Conservation (phyloP, 169 alveolate genomes). For the Plasmodium cynomolgi region DNA sequence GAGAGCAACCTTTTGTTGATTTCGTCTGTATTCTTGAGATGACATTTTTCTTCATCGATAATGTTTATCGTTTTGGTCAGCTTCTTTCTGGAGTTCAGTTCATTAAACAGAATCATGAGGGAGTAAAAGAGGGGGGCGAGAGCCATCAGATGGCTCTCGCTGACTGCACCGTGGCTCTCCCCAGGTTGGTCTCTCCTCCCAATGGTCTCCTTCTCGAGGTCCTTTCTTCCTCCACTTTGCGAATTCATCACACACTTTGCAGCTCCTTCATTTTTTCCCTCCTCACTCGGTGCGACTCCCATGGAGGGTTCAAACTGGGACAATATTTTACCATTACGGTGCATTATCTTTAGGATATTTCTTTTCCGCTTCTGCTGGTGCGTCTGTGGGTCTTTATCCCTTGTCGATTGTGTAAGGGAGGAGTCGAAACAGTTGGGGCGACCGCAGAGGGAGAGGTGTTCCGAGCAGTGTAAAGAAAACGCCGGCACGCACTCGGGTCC, state of each 20-base stretch:
- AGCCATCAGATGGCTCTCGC: background rate
- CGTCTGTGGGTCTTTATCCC: no score
- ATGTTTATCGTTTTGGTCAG: slow-evolving; percentile 57
- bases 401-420: background rate
- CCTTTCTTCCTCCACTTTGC: background rate
- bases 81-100: slow-evolving; percentile 55
- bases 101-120: slow-evolving; percentile 59
- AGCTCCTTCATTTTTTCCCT: background rate
- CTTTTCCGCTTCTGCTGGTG: background rate
- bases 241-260: background rate
- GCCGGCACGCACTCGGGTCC: background rate
- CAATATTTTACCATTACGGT: slow-evolving; percentile 26
- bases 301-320: background rate
- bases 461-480: background rate
- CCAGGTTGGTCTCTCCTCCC: background rate
- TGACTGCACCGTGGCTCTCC: background rate
- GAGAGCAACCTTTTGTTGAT: slow-evolving; percentile 71
- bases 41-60: slow-evolving; percentile 48
- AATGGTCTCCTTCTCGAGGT: background rate
- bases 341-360: background rate
- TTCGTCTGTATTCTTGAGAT: slow-evolving; percentile 65
- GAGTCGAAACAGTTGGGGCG: background rate
- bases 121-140: slow-evolving; percentile 58
- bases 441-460: background rate
- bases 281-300: background rate